Base-by-base conservation (phyloP, 2,329 filamentous ascomycete genomes). In the Colletotrichum plurivorum region DNA sequence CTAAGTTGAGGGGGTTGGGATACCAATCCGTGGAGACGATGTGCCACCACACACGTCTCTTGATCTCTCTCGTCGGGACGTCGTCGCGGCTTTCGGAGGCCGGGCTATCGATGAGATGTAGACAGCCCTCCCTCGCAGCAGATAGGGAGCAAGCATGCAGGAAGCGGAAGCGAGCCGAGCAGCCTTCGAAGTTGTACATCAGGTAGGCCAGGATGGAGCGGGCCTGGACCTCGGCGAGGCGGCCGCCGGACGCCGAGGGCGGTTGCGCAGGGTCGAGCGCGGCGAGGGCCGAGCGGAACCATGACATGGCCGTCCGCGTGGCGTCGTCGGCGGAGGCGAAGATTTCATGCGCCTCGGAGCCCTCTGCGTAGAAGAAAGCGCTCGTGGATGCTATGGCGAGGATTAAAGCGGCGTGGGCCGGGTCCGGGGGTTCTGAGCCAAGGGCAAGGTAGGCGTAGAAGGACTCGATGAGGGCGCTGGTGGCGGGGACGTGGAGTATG, bases 31-130 rank as follows among this genome's bases (percentile, higher is more conserved):
- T 80, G 1, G 78, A 74, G 10, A 77, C 77, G 6, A 84, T 73
- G 69, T 83, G 81, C 82, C 83, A 84, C 83, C 83, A 84, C 4
- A 83, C 71, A 53, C 83, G 76, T 18, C 83, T 75, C 48, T 79
- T 82, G 45, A 81, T 76, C 62, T 84, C 83, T 5, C 71, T 73
- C 41, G 75, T 76, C 3, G 70, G 69, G 20, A 69, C 64, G 18
- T 74, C 76, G 8, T 76, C 72, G 18, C 67, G 43, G 3, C 73
- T 73, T 1, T 71, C 71, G 7, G 72, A 70, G 4, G 72, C 70
- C 2, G 77, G 72, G n/a, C 79, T 75, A 56, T 84, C 83, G 0
- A 83, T 70, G 8, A 82, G 74, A 70, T 84, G 82, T 4, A 84
- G 52, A 4, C 75, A 75, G 6, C 83, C 73, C 49, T 81, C 79